These are phyloP conservation scores for Zea mays DNA, from an alignment of 176 grass and related monocot genomes.

Conservation along the genomic window Zm-B73-REFERENCE-NAM-5.0 NC_050097.1:106002001-106002500, in stretches of 20 bases:
- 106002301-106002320: background rate
- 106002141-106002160: background rate
- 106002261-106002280: background rate
- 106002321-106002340: background rate
- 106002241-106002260: background rate
- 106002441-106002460: background rate
- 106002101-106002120: conserved; percentile 74
- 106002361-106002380: background rate
- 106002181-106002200: background rate
- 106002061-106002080: conserved; percentile 66
- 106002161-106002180: background rate
- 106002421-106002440: background rate
- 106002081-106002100: conserved; percentile 82
- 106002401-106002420: background rate
- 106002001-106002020: background rate
- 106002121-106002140: conserved; percentile 38
- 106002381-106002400: background rate
- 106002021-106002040: conserved; percentile 40
- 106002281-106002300: background rate
- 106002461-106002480: background rate
- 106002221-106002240: background rate
- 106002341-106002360: background rate
- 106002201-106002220: background rate
- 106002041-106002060: conserved; percentile 57
- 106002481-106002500: background rate